Evolutionary conservation across 495 filamentous ascomycete species (phyloP).

Genomic region (Aspergillus haitiensis): DNA sequence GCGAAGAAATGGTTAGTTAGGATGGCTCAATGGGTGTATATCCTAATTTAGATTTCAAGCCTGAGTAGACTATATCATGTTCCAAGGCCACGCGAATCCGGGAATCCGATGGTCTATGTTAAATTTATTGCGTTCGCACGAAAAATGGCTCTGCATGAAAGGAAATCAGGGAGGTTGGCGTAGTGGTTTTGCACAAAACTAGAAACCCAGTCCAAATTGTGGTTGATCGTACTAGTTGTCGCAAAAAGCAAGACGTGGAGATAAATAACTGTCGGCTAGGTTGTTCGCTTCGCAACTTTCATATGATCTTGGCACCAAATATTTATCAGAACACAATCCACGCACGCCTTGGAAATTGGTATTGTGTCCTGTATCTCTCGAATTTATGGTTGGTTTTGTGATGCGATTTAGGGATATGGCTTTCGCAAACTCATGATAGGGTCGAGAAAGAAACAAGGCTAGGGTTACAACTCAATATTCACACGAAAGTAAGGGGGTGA

Average conservation of each 20-base stretch:
- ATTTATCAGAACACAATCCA: background rate
- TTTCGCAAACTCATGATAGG: background rate
- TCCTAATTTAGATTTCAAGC: background rate
- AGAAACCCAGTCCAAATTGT: background rate
- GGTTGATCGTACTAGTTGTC: background rate
- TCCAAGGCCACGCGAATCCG: constrained; percentile 14
- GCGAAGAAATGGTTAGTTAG: background rate
- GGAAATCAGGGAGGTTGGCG: background rate
- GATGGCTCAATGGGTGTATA: background rate
- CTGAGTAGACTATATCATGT: constrained; percentile 32
- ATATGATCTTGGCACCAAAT: constrained; percentile 5
- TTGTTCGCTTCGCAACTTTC: background rate
- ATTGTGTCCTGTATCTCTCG: background rate
- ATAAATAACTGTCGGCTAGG: background rate
- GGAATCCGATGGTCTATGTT: background rate
- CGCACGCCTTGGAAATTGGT: background rate
- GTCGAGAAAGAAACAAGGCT: background rate
- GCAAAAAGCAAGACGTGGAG: background rate
- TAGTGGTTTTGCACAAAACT: background rate
- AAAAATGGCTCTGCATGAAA: background rate
- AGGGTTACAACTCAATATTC: background rate
- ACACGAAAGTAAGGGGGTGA: background rate
- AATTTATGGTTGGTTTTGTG: background rate
- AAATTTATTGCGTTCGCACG: background rate
- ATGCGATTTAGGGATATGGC: background rate